These are phyloP conservation scores for Teratosphaeria pseudoeucalypti DNA, from an alignment of 2,329 filamentous ascomycete genomes.

Conservation along the genomic window DNA sequence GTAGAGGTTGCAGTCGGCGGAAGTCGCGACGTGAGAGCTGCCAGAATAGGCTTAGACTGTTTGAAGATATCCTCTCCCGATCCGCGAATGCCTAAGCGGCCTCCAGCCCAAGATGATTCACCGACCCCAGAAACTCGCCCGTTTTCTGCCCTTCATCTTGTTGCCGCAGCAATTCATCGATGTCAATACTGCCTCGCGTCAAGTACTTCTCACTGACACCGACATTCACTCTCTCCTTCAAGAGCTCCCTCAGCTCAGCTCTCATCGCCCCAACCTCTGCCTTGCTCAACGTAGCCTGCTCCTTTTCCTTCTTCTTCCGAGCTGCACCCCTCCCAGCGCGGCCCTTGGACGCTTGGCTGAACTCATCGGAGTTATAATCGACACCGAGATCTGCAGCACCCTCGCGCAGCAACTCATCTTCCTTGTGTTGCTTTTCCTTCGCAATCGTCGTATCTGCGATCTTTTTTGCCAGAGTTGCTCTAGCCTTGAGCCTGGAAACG, in stretches of 20 bases:
- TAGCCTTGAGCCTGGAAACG: constrained; percentile 62
- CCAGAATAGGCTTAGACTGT: neutral
- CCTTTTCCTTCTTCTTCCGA: constrained; percentile 63
- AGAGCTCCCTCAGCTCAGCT: constrained; percentile 59
- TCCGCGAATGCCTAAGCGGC: neutral
- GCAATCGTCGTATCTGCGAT: constrained; percentile 74
- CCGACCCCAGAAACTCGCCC: constrained; percentile 54
- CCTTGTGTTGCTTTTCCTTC: constrained; percentile 75
- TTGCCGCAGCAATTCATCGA: constrained; percentile 53
- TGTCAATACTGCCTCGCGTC: constrained; percentile 72
- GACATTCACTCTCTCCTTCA: constrained; percentile 67
- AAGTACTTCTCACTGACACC: constrained; percentile 83
- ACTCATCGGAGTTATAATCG: constrained; percentile 83
- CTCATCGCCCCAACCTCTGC: constrained; percentile 60
- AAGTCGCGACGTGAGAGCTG: neutral
- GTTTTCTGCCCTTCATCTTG: constrained; percentile 39
- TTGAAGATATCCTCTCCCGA: neutral
- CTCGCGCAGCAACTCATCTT: constrained; percentile 72
- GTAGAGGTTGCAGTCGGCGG: neutral
- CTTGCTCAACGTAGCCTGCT: constrained; percentile 58
- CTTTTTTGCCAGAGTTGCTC: constrained; percentile 72
- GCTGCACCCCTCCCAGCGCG: constrained; percentile 56
- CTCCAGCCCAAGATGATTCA: constrained; percentile 23
- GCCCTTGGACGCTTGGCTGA: constrained; percentile 52
- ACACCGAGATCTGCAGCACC: constrained; percentile 89